Conservation (phyloP, 2,329 filamentous ascomycete species). For the Phaeosphaeria sp. region DNA sequence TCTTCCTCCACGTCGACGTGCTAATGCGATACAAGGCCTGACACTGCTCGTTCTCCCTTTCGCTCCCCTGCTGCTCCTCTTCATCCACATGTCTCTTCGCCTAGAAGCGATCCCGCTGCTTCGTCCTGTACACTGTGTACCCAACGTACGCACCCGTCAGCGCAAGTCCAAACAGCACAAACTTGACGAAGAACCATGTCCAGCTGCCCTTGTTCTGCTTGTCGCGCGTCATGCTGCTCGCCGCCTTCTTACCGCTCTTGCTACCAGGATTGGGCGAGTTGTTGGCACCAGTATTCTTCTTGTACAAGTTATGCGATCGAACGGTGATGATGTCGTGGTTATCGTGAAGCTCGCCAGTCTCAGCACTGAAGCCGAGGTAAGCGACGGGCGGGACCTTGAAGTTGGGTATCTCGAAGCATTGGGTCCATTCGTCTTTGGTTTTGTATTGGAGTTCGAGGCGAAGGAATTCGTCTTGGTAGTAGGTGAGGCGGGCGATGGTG, state of each 20-base stretch:
- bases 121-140: conserved; percentile 81
- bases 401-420: conserved; percentile 78
- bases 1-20: neutral
- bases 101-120: conserved; percentile 57
- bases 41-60: neutral
- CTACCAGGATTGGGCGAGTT: conserved; percentile 14
- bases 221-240: conserved; percentile 50
- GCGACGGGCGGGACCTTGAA: conserved; percentile 77
- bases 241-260: conserved; percentile 18
- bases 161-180: conserved; percentile 75
- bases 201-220: conserved; percentile 63
- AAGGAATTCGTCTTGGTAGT: conserved; percentile 94
- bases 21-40: neutral
- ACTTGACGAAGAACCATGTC: conserved; percentile 81
- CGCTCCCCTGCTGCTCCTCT: neutral
- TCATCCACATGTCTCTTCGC: conserved; percentile 7
- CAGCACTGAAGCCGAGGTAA: conserved; percentile 74
- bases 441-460: conserved; percentile 95
- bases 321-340: conserved; percentile 96
- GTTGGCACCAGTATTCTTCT: conserved; percentile 45
- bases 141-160: conserved; percentile 81
- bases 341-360: conserved; percentile 95
- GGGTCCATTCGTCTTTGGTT: conserved; percentile 82
- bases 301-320: conserved; percentile 87
- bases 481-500: conserved; percentile 88